A percentile compares a stretch with the other conserved stretches of the same genome.
phyloP scores from a whole-genome alignment of 2,329 filamentous ascomycete species.

The Arthrobotrys sphaeroides region DNA sequence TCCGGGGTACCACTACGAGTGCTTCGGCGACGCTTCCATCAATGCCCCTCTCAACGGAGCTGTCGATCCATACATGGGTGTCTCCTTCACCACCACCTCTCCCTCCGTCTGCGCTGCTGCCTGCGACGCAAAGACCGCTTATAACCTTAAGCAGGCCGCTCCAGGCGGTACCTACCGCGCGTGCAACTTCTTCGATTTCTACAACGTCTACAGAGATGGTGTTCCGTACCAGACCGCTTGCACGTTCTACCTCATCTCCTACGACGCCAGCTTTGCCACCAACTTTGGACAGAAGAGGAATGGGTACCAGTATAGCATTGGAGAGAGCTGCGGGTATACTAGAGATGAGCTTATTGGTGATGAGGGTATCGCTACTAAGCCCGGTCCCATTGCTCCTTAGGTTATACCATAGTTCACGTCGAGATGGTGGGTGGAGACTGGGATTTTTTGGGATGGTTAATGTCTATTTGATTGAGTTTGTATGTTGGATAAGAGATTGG shows the following conservation, averaged over 20 bases:
- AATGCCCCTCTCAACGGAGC: not conserved
- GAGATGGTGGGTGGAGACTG: too few species aligned
- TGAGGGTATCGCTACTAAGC: conserved; percentile 6
- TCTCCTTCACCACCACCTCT: conserved; percentile 11
- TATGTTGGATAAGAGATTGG: too few species aligned
- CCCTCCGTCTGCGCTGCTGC: conserved; percentile 1
- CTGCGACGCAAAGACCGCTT: conserved; percentile 11
- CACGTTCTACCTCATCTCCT: conserved; percentile 13
- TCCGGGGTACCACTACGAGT: conserved; percentile 6
- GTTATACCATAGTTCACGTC: too few species aligned
- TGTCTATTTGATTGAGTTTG: too few species aligned
- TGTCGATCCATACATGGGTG: conserved; percentile 18
- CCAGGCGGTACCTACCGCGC: conserved; percentile 4
- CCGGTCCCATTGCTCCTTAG: not conserved
- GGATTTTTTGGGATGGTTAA: too few species aligned
- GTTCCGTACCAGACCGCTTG: conserved; percentile 11
- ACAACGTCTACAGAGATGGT: conserved; percentile 22
- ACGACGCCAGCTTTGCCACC: conserved; percentile 10
- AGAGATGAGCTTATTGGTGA: not conserved
- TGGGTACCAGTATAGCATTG: conserved; percentile 14
- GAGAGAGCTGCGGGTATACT: conserved; percentile 25
- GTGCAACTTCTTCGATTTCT: conserved; percentile 33
- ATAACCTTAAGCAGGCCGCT: not conserved
- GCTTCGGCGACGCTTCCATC: conserved; percentile 17
- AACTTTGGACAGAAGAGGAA: conserved; percentile 3